Evolutionary conservation across 2,329 filamentous ascomycete genomes (phyloP).

Genomic region (Ustulina deusta): DNA sequence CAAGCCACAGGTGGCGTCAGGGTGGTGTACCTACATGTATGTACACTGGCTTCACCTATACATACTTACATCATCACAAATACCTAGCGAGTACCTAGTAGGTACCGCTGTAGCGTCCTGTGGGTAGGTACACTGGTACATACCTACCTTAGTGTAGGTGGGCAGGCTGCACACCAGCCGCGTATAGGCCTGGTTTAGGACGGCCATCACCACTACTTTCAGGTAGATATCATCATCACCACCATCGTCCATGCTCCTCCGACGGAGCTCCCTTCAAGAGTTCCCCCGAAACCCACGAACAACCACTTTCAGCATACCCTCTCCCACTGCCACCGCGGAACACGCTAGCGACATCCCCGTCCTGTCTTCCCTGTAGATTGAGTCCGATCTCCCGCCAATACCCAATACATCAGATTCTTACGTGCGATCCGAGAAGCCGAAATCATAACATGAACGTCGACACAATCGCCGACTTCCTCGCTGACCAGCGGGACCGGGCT

Average conservation of each 20-base stretch:
- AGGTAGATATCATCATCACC: slow-evolving; percentile 32
- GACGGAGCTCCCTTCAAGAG: slow-evolving; percentile 37
- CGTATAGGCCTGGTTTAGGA: slow-evolving; percentile 46
- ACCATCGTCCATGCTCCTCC: slow-evolving; percentile 27
- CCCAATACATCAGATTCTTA: background rate
- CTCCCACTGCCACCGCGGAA: background rate
- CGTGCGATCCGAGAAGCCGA: background rate
- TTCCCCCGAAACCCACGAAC: slow-evolving; percentile 20
- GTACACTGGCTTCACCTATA: no score
- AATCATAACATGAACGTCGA: slow-evolving; percentile 82
- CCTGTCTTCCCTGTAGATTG: background rate
- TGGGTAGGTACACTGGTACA: slow-evolving; percentile 25
- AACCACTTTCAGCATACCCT: slow-evolving; percentile 30
- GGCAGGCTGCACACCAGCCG: slow-evolving; percentile 59
- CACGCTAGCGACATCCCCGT: background rate
- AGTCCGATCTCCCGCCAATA: background rate
- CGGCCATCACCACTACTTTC: slow-evolving; percentile 8
- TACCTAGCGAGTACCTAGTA: slow-evolving; percentile 33
- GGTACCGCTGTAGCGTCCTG: slow-evolving; percentile 37
- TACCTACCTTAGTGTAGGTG: no score
- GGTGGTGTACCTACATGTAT: no score
- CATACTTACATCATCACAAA: no score
- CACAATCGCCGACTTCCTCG: slow-evolving; percentile 90
- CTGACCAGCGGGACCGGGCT: slow-evolving; percentile 87
- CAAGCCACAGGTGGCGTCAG: slow-evolving; percentile 28